Evolutionary conservation across 192 early-diverging fungal genomes (phyloP).

Genomic region (Kickxella alabastrina): DNA sequence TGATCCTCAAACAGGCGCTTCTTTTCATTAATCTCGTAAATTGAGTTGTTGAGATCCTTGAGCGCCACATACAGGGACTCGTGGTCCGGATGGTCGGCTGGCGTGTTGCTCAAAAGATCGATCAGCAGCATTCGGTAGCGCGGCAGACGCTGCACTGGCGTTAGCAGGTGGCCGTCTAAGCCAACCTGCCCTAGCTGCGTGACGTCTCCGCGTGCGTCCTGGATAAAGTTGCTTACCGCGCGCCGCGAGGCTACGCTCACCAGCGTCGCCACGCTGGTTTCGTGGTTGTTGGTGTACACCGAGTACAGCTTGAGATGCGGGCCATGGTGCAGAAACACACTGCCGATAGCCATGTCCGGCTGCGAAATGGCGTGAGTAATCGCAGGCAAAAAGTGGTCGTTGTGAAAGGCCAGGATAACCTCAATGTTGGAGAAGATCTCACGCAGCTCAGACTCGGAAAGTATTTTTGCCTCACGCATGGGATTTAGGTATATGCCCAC

Average conservation of each 20-base stretch:
- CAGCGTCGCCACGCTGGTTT: conserved; percentile 63
- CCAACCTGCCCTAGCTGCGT: conserved; percentile 72
- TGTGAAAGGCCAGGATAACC: conserved; percentile 66
- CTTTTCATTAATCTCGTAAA: conserved; percentile 83
- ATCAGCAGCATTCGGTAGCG: conserved; percentile 86
- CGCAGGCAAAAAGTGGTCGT: conserved; percentile 63
- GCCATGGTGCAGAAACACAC: conserved; percentile 70
- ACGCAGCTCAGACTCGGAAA: conserved; percentile 58
- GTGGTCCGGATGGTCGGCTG: conserved; percentile 74
- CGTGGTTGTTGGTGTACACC: conserved; percentile 81
- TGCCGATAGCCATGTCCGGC: conserved; percentile 57
- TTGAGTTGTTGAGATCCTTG: conserved; percentile 62
- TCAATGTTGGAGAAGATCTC: conserved; percentile 84
- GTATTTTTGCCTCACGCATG: conserved; percentile 48
- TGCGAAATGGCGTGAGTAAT: conserved; percentile 34
- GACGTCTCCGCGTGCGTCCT: conserved; percentile 44
- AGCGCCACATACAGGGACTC: conserved; percentile 59
- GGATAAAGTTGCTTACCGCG: conserved; percentile 33
- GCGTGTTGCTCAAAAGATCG: conserved; percentile 77
- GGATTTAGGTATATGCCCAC: conserved; percentile 63
- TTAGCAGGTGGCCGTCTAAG: conserved; percentile 78
- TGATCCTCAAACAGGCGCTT: conserved; percentile 61
- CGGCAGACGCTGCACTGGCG: conserved; percentile 92
- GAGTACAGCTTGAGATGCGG: conserved; percentile 83
- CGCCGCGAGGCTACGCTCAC: conserved; percentile 47